Base-by-base conservation (phyloP, 441 rosid species). In the Corymbia citriodora region DNA sequence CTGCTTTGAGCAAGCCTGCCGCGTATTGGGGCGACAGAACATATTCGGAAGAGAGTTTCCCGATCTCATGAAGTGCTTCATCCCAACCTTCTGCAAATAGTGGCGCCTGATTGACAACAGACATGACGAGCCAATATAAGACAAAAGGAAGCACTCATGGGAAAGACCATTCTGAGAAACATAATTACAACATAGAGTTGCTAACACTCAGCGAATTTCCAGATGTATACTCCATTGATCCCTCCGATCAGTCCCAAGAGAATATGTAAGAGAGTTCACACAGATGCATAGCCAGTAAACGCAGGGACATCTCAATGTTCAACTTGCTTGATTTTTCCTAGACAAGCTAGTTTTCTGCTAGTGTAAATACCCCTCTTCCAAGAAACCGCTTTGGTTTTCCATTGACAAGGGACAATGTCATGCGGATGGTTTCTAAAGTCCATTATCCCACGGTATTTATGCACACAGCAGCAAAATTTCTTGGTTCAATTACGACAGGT, bases 61-160 rank as follows among this genome's bases (percentile, higher is more conserved):
- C 97, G 79, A 98, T 95, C 94, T 98, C 99, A 83, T 96, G 98
- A 87, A 97, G 96, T 82, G 99, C 99, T 93, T 98, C 99, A 88
- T 98, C 99, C 99, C 99, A 98, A 89, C 99, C 99, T 94, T 96
- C 98, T 23, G 96, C 95, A 74, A 95, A 95, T 70, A 98, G 93
- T 5, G 99, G 99, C 14, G 97, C 98, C 99, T 98, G 93, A 89
- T 88, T 90, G 85, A 79, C 27, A 13, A 52, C 85, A 79, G 52
- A 45, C 45, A 79, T 7, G 85, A 79, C 5, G 23, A 87, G 61
- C 48, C 48, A 27, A 87, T 55, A 57, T 55, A n/a, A 87, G 88
- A 31, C 31, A 23, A 87, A 87, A 87, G 31, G 61, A 55, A 87
- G 88, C 88, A 54, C 52, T 40, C 70, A 0, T 40, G 31, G 49